Base-by-base conservation (phyloP, 495 filamentous ascomycete genomes). In the Hypoxylon rickii region DNA sequence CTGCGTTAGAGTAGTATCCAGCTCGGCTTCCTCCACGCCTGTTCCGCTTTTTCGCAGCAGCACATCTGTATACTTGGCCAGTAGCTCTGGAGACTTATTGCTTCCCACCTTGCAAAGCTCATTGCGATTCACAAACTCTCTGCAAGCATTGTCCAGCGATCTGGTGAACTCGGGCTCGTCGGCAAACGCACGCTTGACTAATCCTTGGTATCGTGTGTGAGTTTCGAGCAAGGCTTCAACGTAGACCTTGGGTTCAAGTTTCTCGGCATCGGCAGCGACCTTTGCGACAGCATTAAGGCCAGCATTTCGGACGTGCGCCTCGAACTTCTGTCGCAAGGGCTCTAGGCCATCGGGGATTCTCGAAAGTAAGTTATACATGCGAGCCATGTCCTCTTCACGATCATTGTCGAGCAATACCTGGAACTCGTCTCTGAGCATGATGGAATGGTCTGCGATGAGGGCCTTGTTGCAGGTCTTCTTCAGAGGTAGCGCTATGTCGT, bases 41-140 rank as follows among this genome's bases (percentile, higher is more conserved):
- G 90, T 92, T 10, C 89, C 87, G 46, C 89, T 93, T 80, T 96
- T 97, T 70, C 93, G 92, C 26, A 99, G 79, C 17, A 99, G 77
- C 2, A 88, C 84, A 73, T 98, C 94, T n/a, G 92, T 89, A 68
- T 97, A 97, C 65, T 96, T 96, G 58, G 95, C 92, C 19, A 98
- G 81, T 42, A 98, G 74, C 69, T 98, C 94, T 0, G 94, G 94
- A 2, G 94, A 97, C 58, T 90, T 91, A 47, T 90, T 93, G 2
- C 90, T 94, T 26, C 89, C 90, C 3, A 87, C 85, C 60, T 93
- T 92, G 83, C 93, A 97, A 36, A 98, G 86, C 60, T 90, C 86
- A 68, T 98, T 98, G 39, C 94, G 85, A 73, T 98, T 98, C 63
- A 97, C 94, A 62, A 97, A 98, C 61, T 98, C 94, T 47, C 92